phyloP scores from a whole-genome alignment of 495 filamentous ascomycete species.

The Aspergillus avenaceus region DNA sequence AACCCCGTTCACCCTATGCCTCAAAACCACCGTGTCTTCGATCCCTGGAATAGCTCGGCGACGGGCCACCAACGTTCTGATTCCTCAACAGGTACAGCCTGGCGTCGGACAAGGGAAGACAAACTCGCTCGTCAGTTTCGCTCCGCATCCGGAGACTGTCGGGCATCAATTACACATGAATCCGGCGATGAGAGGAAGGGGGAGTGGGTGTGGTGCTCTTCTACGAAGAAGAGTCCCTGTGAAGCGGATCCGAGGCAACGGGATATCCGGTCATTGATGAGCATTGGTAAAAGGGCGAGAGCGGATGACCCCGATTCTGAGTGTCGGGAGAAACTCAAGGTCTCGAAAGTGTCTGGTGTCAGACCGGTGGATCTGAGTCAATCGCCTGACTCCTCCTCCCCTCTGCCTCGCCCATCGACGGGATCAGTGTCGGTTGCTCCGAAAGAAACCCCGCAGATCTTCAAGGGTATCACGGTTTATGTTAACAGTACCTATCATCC shows the following conservation, averaged over 20 bases:
- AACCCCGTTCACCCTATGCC: conserved; percentile 3
- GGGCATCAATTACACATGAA: background rate
- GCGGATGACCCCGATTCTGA: background rate
- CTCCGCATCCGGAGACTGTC: conserved; percentile 14
- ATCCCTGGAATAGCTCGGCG: conserved; percentile 76
- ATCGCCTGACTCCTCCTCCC: too few species aligned
- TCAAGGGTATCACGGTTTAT: conserved; percentile 68
- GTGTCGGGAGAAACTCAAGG: background rate
- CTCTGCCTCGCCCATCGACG: too few species aligned
- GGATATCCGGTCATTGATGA: conserved; percentile 39
- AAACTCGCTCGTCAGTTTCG: conserved; percentile 69
- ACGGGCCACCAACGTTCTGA: conserved; percentile 80
- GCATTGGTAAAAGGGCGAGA: conserved; percentile 16
- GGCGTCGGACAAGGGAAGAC: conserved; percentile 61
- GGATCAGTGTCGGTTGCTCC: background rate
- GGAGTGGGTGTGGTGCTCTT: conserved; percentile 5
- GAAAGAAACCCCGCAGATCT: conserved; percentile 39
- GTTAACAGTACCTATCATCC: conserved; percentile 86
- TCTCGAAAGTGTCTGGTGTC: background rate
- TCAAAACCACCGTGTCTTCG: conserved; percentile 53
- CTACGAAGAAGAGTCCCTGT: conserved; percentile 7
- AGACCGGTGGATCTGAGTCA: too few species aligned
- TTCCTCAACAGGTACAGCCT: conserved; percentile 53
- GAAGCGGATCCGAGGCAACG: conserved; percentile 23
- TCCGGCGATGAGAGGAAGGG: background rate